phyloP scores from a whole-genome alignment of 352 stramenopile species.

The Phytophthora pisi region DNA sequence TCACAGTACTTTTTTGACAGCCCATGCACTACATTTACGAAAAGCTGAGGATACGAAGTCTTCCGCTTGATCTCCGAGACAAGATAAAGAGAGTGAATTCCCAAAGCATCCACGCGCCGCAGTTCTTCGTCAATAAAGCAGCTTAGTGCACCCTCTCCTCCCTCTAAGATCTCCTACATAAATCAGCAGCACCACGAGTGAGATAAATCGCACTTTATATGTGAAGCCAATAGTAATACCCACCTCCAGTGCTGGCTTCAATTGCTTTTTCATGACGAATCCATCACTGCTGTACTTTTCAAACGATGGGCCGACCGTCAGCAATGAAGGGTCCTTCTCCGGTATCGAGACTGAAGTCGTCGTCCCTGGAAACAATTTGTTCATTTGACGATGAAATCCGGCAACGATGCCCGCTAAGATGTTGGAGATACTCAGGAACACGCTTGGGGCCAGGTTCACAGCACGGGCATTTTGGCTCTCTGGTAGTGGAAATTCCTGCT shows the following conservation, averaged over 20 bases:
- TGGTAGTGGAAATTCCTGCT: conserved; percentile 56
- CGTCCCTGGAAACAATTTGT: conserved; percentile 56
- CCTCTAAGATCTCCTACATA: conserved; percentile 28
- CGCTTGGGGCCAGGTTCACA: conserved; percentile 24
- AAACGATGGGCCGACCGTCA: conserved; percentile 24
- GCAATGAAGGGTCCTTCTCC: conserved; percentile 20
- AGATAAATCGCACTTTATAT: neutral
- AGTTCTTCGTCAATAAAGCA: conserved; percentile 78
- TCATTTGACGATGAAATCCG: conserved; percentile 49
- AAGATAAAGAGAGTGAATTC: conserved; percentile 66
- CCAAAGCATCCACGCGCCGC: conserved; percentile 38
- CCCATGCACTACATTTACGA: conserved; percentile 55
- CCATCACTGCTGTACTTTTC: conserved; percentile 36
- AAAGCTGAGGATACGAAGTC: conserved; percentile 49
- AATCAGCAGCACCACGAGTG: conserved; percentile 5
- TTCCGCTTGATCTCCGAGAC: conserved; percentile 49
- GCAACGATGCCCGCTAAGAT: conserved; percentile 71
- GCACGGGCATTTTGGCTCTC: neutral
- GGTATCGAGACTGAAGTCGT: conserved; percentile 22
- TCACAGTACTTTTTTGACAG: conserved; percentile 77
- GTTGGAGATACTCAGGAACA: conserved; percentile 66
- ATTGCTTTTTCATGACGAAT: conserved; percentile 24
- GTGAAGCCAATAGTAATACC: conserved; percentile 3
- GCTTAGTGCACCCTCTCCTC: conserved; percentile 1
- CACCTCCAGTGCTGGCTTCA: conserved; percentile 48